Conservation (phyloP, 192 early-diverging fungal species). For the Phycomyces blakesleeanus region DNA sequence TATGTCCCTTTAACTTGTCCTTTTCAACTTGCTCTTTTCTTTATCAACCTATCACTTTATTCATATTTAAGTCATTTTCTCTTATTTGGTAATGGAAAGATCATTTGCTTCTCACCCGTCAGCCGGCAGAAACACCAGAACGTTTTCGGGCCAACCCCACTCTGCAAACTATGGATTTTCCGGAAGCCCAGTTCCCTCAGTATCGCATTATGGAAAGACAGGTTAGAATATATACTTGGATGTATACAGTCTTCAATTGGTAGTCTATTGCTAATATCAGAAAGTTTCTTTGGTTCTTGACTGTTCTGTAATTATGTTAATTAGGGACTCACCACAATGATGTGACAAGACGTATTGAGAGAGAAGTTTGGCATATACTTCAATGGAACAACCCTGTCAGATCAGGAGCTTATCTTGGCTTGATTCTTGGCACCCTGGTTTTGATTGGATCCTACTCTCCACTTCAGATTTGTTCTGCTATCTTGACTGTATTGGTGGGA, state of each 20-base stretch:
- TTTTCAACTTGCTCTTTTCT: no score
- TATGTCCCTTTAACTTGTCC: no score
- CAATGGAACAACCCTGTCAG: conserved; percentile 22
- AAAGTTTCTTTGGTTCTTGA: no score
- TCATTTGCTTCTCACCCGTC: no score
- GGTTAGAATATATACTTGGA: not conserved
- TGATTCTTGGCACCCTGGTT: not conserved
- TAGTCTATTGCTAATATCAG: no score
- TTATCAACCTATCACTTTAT: no score
- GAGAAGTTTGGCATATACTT: not conserved
- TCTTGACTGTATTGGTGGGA: conserved; percentile 11
- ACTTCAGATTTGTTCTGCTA: conserved; percentile 15
- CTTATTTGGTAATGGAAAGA: no score
- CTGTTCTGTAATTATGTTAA: no score
- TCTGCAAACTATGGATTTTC: not conserved
- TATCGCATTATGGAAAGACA: not conserved
- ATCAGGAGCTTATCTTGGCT: conserved; percentile 5
- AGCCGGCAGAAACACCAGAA: not conserved
- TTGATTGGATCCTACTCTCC: conserved; percentile 24
- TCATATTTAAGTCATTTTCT: no score
- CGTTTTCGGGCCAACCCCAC: not conserved
- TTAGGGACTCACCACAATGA: conserved; percentile 7
- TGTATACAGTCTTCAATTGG: no score
- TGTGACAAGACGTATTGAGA: conserved; percentile 11
- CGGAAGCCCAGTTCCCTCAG: not conserved